Evolutionary conservation across 208 protist species (phyloP), one percentile per base, ranked within the genome.

Genomic region (Leishmania turanica): DNA sequence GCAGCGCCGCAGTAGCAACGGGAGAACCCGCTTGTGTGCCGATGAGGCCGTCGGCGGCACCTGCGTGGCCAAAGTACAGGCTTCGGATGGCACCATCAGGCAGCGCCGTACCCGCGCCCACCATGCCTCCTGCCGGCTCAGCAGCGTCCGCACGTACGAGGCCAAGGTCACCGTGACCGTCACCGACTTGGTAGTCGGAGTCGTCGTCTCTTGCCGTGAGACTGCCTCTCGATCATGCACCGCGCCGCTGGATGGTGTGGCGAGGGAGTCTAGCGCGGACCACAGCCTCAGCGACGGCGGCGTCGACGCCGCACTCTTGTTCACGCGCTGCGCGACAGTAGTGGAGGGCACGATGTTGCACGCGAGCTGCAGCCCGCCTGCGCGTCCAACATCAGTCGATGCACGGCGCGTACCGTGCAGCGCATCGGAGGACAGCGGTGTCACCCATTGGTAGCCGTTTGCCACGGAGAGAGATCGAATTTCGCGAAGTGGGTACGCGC

Each of bases 401-500:
- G 17, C 42, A 2, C 21, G 17, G 40, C 15, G 42, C n/a, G 21
- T 31, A 68, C 15, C 34, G 69, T 8, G 54, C 27, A 40, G 31
- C 65, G 68, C n/a, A 42, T 82, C 66, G 40, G 75, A 79, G 49
- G 82, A 75, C 21, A 86, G 66, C 45, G 90, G 90, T 5, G 65
- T 87, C 4, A 83, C 82, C 88, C 88, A 93, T 19, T 78, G 81
- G 40, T 89, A 89, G 31, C 74, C 75, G 0, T 42, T 3, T 42
- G 54, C 11, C 65, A 51, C 34, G 13, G 69, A 17, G n/a, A 90
- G n/a, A 19, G 68, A 21, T 40, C 90, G 90, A 1, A 91, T 54
- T 27, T 84, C 76, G 0, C 62, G 31, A 7, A 88, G 75, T 45
- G 87, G 87, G 64, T 88, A 86, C 45, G 60, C 54, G 17, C 90